A percentile compares a stretch with the other conserved stretches of the same genome.
Evolutionary conservation across 768 basidiomycete species (phyloP).

Genomic region (Symmetrospora coprosmae): DNA sequence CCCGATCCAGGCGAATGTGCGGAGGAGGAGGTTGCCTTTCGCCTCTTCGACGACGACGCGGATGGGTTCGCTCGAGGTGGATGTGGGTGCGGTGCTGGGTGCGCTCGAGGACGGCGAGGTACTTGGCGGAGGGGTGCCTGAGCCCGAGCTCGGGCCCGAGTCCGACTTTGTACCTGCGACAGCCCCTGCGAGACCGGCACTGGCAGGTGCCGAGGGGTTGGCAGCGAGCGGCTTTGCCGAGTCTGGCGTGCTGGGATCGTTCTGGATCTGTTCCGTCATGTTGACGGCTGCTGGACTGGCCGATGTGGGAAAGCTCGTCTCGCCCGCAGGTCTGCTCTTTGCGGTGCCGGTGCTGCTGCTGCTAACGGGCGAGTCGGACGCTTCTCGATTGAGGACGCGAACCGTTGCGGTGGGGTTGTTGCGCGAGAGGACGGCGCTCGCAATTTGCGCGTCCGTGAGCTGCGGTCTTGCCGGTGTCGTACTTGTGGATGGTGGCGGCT

Average conservation of each 20-base stretch:
- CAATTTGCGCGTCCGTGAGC: conserved; percentile 22
- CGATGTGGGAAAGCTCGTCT: neutral
- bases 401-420: conserved; percentile 7
- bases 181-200: neutral
- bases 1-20: conserved; percentile 34
- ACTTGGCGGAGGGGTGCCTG: neutral
- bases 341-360: too few species aligned
- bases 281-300: conserved; percentile 11
- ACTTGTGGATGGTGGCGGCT: neutral
- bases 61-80: conserved; percentile 49
- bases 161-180: neutral
- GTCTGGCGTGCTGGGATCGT: neutral
- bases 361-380: neutral
- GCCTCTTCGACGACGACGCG: conserved; percentile 71
- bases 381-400: neutral
- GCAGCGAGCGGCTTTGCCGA: neutral
- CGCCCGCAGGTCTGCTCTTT: neutral
- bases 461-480: neutral
- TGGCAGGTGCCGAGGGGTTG: neutral
- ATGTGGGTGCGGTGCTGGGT: conserved; percentile 24
- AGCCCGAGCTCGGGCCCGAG: neutral
- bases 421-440: conserved; percentile 15
- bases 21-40: conserved; percentile 39
- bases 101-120: neutral
- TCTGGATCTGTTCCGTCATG: conserved; percentile 16